Evolutionary conservation across 2,329 filamentous ascomycete genomes (phyloP).

Genomic region (Drechslerella dactyloides): DNA sequence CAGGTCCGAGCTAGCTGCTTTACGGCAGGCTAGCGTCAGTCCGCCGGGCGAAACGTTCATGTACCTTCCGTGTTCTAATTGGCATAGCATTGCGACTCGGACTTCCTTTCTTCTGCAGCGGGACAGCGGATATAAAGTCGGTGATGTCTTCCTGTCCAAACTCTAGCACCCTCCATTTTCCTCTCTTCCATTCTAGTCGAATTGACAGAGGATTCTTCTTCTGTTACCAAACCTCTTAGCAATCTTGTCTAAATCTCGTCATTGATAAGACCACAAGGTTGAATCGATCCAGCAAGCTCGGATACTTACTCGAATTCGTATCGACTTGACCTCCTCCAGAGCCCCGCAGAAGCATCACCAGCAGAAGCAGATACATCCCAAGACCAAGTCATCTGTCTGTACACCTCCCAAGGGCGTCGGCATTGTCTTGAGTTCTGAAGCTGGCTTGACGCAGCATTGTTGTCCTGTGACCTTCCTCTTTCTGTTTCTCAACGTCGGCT

Average conservation of each 20-base stretch:
- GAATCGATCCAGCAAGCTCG: constrained; percentile 15
- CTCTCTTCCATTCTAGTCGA: constrained; percentile 15
- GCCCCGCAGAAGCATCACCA: constrained; percentile 13
- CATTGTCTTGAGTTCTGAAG: constrained; percentile 32
- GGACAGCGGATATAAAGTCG: constrained; percentile 45
- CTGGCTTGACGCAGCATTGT: constrained; percentile 29
- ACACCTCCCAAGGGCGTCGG: constrained; percentile 25
- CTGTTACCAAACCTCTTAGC: neutral
- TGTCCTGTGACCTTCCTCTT: constrained; percentile 47
- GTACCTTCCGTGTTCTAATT: constrained; percentile 40
- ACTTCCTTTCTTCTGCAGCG: constrained; percentile 2
- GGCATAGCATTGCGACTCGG: constrained; percentile 8
- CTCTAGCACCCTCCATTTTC: constrained; percentile 22
- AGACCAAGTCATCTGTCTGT: constrained; percentile 13
- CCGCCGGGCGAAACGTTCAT: constrained; percentile 23
- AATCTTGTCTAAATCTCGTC: neutral
- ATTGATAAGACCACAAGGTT: constrained; percentile 6
- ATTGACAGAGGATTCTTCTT: constrained; percentile 1
- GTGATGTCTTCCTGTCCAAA: constrained; percentile 38
- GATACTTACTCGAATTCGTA: constrained; percentile 20
- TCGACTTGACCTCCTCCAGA: constrained; percentile 7
- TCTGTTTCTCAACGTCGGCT: constrained; percentile 27
- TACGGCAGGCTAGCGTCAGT: constrained; percentile 40
- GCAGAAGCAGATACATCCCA: constrained; percentile 31
- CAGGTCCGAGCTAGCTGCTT: constrained; percentile 46